Percentiles rank a stretch among this genome's conserved stretches.
phyloP scores from a whole-genome alignment of 2,329 filamentous ascomycete genomes.

The Cucurbitaria berberidis region DNA sequence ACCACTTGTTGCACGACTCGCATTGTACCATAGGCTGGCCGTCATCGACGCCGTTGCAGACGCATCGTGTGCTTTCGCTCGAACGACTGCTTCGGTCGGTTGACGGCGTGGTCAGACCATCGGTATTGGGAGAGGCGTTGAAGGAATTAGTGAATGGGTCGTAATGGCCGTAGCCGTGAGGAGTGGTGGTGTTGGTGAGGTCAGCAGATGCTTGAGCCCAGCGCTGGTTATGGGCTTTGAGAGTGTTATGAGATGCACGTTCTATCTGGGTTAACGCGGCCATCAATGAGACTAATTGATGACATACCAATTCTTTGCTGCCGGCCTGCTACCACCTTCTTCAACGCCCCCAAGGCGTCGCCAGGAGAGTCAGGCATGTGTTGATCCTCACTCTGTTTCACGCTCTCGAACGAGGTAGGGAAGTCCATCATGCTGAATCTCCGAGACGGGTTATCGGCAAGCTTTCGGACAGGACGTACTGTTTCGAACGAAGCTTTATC shows the following conservation, averaged over 20 bases:
- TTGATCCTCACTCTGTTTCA: conserved; percentile 28
- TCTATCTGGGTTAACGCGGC: conserved; percentile 30
- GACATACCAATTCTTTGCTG: conserved; percentile 43
- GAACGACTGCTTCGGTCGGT: conserved; percentile 60
- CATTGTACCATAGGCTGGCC: conserved; percentile 67
- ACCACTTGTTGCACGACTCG: conserved; percentile 68
- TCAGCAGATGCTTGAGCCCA: conserved; percentile 55
- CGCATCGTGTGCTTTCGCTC: conserved; percentile 61
- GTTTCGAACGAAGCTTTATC: conserved; percentile 44
- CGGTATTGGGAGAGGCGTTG: conserved; percentile 55
- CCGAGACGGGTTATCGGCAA: conserved; percentile 31
- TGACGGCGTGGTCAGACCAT: conserved; percentile 57
- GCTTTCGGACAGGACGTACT: conserved; percentile 28
- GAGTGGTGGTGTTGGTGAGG: conserved; percentile 26
- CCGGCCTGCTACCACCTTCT: conserved; percentile 49
- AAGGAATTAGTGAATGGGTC: conserved; percentile 49
- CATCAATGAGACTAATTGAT: not conserved
- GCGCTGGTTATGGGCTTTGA: conserved; percentile 53
- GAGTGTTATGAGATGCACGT: conserved; percentile 43
- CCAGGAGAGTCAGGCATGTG: conserved; percentile 42
- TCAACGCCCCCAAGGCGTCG: conserved; percentile 50
- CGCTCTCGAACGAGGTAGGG: conserved; percentile 29
- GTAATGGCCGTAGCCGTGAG: conserved; percentile 27
- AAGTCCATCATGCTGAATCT: conserved; percentile 46
- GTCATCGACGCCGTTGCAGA: conserved; percentile 62